Base-by-base conservation (phyloP, 306 rosid species). In the Leucaena leucocephala region DNA sequence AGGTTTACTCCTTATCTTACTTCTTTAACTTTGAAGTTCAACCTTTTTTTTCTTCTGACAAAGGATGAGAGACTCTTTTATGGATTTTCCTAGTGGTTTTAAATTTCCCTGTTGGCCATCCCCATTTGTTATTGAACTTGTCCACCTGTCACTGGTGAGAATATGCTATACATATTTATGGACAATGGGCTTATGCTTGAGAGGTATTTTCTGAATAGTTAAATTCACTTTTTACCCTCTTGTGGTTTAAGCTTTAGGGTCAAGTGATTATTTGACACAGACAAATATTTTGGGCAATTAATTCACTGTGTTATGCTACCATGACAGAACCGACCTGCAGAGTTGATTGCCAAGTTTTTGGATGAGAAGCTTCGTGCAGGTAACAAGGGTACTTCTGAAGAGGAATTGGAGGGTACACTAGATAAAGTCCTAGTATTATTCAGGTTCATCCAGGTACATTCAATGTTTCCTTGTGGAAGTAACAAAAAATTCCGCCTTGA, bases 291-390 rank as follows among this genome's bases (percentile, higher is more conserved):
- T 79, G 65, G 4, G 6, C 71, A 68, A 68, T 72, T 59, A 69
- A 74, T 71, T 83, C 52, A 80, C 50, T 15, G 22, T 65, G 79
- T 72, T 71, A 12, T 81, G 40, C 78, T 48, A 36, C 65, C 76
- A 27, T 55, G 67, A 76, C 90, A 96, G 99, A 96, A 93, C 86
- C 99, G 99, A 38, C 98, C 98, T 70, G 98, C 99, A 6, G 99
- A 96, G 85, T 85, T 96, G 81, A 96, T 91, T 82, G 99, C 99
- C 17, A 96, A 93, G 88, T 96, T 96, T 88, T 78, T 96, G 87
- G 99, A 96, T 67, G 99, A 93, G 87, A 96, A 96, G 79, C 98
- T 96, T 70, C 99, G 99, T 76, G 98, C 99, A 52, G 99, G 97
- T 82, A 96, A 96, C 73, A 96, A 93, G 88, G 99, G 99, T 80